Conservation (phyloP, 129 eudicot genomes). For the Escallonia herrerae region DNA sequence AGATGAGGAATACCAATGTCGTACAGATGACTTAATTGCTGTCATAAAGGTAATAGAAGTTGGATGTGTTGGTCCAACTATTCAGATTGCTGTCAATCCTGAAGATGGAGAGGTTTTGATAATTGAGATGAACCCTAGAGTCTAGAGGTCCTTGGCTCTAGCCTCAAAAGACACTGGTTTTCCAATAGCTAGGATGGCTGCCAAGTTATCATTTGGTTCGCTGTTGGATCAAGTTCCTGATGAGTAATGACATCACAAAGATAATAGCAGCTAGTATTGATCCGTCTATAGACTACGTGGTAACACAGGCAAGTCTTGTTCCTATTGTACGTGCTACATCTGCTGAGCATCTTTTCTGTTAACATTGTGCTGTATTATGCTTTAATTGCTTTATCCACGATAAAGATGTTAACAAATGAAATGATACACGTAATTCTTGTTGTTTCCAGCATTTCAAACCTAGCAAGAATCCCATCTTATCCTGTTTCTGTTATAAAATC, state of each 20-base stretch:
- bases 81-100: constrained; percentile 60
- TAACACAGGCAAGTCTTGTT: constrained; percentile 5
- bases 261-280: constrained; percentile 68
- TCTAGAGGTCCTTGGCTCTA: constrained; percentile 52
- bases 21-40: constrained; percentile 55
- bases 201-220: constrained; percentile 57
- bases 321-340: not conserved
- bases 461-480: too few species aligned
- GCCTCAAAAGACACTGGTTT: constrained; percentile 68
- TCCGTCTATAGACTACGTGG: constrained; percentile 39
- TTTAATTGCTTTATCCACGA: not conserved
- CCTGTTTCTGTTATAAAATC: too few species aligned
- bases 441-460: too few species aligned
- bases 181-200: constrained; percentile 70
- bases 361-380: not conserved
- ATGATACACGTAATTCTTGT: too few species aligned
- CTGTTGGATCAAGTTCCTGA: constrained; percentile 57
- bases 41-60: constrained; percentile 65
- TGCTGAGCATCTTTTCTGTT: not conserved
- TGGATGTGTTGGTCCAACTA: constrained; percentile 64
- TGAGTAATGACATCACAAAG: constrained; percentile 47
- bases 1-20: constrained; percentile 55
- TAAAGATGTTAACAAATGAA: too few species aligned
- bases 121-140: constrained; percentile 65
- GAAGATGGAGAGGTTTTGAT: constrained; percentile 59